Evolutionary conservation across 1,284 basidiomycete species (phyloP).

Genomic region (Cerrena zonata): DNA sequence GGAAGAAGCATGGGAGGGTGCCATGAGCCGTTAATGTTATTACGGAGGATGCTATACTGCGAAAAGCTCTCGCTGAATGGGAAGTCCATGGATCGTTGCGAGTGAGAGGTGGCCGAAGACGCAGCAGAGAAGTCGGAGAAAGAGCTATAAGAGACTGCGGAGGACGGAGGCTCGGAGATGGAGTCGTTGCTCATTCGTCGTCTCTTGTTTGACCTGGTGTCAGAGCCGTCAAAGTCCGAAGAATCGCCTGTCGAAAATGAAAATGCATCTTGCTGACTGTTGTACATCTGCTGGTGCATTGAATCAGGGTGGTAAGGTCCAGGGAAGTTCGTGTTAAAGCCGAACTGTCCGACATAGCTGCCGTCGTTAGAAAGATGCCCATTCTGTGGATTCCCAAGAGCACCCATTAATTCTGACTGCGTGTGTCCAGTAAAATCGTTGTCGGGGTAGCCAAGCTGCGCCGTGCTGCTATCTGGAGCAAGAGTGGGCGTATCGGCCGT

Average conservation of each 20-base stretch:
- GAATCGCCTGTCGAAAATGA: conserved; percentile 42
- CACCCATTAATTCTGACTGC: conserved; percentile 58
- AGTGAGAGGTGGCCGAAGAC: conserved; percentile 4
- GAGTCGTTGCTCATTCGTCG: conserved; percentile 70
- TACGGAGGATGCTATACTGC: conserved; percentile 41
- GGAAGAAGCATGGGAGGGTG: conserved; percentile 62
- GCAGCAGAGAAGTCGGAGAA: conserved; percentile 8
- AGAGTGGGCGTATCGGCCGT: conserved; percentile 58
- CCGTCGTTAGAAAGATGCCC: conserved; percentile 23
- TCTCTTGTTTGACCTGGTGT: conserved; percentile 53
- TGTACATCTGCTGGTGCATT: conserved; percentile 42
- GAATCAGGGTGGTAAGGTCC: conserved; percentile 71
- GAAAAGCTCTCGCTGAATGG: not conserved
- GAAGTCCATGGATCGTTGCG: conserved; percentile 7
- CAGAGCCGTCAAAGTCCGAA: conserved; percentile 37
- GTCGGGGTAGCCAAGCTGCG: conserved; percentile 41
- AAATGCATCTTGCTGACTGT: conserved; percentile 41
- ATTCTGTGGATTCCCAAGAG: conserved; percentile 39
- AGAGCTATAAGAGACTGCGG: conserved; percentile 38
- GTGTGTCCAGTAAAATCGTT: conserved; percentile 27
- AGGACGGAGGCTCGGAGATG: conserved; percentile 46
- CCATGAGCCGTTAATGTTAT: conserved; percentile 56
- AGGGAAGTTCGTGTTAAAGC: conserved; percentile 39
- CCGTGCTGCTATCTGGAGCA: conserved; percentile 59
- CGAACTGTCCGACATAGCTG: conserved; percentile 23